A percentile compares a stretch with the other conserved stretches of the same genome.
Conservation (phyloP, 441 rosid species). For the Gossypium schwendimanii region DNA sequence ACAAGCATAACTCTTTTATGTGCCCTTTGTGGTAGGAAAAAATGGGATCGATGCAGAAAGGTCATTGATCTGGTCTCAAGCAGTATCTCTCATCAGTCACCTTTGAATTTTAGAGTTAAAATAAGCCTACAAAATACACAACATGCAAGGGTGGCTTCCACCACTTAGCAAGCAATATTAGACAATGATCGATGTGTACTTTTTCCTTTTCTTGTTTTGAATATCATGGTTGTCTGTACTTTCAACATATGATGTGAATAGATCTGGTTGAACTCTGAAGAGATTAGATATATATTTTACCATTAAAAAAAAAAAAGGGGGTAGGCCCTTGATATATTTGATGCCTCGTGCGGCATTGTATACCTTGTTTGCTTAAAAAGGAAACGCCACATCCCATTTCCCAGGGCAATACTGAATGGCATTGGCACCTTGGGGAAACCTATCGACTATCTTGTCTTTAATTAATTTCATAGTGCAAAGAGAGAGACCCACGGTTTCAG, state of each 20-base stretch:
- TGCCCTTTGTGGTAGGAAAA: background rate
- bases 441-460: background rate
- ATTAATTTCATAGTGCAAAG: background rate
- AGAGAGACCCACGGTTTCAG: background rate
- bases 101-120: slow-evolving; percentile 7
- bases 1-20: slow-evolving; percentile 13
- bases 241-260: background rate
- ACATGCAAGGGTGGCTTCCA: slow-evolving; percentile 13
- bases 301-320: background rate
- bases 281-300: background rate
- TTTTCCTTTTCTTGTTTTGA: no score
- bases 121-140: background rate
- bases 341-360: background rate
- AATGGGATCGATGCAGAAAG: slow-evolving; percentile 22
- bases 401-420: background rate
- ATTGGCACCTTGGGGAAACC: background rate
- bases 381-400: background rate
- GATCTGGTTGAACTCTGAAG: background rate
- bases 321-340: background rate
- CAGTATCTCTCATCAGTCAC: background rate
- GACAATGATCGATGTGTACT: background rate
- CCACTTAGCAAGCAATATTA: background rate
- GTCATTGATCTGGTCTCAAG: slow-evolving; percentile 19
- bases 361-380: background rate
- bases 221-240: background rate